Evolutionary conservation across 345 rosid genomes (phyloP).

Genomic region (Diplotaxis tenuifolia): DNA sequence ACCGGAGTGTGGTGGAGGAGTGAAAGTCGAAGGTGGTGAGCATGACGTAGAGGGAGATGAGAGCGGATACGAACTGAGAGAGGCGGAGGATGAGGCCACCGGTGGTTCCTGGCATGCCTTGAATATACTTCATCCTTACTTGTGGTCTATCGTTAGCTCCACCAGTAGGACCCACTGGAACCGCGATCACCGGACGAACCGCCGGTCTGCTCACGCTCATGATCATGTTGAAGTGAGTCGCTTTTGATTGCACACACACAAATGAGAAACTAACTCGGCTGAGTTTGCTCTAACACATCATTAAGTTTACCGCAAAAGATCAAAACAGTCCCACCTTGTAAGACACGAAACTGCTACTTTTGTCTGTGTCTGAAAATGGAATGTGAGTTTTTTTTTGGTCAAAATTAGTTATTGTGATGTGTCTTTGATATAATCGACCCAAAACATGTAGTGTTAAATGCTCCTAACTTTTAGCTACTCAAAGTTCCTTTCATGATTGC

Average conservation of each 20-base stretch:
- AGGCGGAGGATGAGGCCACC: slow-evolving; percentile 73
- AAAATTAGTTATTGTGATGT: background rate
- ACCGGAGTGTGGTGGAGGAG: slow-evolving; percentile 73
- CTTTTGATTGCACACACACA: background rate
- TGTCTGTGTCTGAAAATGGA: slow-evolving; percentile 14
- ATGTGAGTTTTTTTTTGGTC: background rate
- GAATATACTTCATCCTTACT: slow-evolving; percentile 69
- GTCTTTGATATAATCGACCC: background rate
- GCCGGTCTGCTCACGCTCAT: slow-evolving; percentile 61
- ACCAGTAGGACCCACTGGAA: slow-evolving; percentile 50
- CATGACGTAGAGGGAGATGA: slow-evolving; percentile 64
- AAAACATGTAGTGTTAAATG: background rate
- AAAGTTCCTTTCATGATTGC: too few species aligned
- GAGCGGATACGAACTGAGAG: slow-evolving; percentile 54
- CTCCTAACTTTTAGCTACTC: background rate
- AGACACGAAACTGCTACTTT: background rate
- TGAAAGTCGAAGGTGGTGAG: slow-evolving; percentile 66
- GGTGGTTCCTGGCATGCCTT: slow-evolving; percentile 83
- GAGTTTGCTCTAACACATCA: background rate
- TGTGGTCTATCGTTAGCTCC: slow-evolving; percentile 45
- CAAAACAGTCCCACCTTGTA: background rate
- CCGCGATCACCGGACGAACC: slow-evolving; percentile 73
- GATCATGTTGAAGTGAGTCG: background rate
- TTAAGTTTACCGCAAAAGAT: background rate
- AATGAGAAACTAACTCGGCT: background rate